Evolutionary conservation across 164 flowering plant species (phyloP).

Genomic region (Kingdonia uniflora): DNA sequence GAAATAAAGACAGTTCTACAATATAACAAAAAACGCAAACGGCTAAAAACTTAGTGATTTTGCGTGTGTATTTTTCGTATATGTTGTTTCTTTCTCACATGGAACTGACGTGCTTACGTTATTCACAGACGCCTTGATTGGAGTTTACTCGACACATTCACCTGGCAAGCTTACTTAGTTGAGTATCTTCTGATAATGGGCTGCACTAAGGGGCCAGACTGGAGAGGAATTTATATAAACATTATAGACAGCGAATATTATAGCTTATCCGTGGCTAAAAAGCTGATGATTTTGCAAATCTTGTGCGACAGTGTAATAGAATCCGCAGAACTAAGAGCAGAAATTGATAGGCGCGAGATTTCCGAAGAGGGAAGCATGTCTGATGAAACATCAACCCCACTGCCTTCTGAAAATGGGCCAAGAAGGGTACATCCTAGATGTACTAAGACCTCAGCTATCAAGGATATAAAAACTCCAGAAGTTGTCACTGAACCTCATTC

Average conservation of each 20-base stretch:
- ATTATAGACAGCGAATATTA: slow-evolving; percentile 58
- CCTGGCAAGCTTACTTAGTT: slow-evolving; percentile 77
- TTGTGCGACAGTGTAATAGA: slow-evolving; percentile 80
- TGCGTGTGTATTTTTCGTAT: no score
- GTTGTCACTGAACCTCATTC: slow-evolving; percentile 22
- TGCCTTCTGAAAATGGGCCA: slow-evolving; percentile 32
- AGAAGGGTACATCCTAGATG: slow-evolving; percentile 67
- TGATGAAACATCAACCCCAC: slow-evolving; percentile 24
- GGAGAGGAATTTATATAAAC: slow-evolving; percentile 49
- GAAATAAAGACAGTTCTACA: no score
- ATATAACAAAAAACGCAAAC: no score
- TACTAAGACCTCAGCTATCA: slow-evolving; percentile 61
- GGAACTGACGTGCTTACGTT: neutral
- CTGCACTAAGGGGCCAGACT: slow-evolving; percentile 35
- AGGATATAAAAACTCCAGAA: slow-evolving; percentile 33
- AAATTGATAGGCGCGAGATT: slow-evolving; percentile 63
- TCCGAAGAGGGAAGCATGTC: slow-evolving; percentile 46
- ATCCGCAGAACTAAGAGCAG: slow-evolving; percentile 65
- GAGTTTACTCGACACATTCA: slow-evolving; percentile 75
- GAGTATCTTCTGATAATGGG: slow-evolving; percentile 67
- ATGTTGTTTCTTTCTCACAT: neutral
- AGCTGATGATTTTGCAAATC: slow-evolving; percentile 63
- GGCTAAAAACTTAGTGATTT: no score
- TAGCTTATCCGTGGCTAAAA: slow-evolving; percentile 42
- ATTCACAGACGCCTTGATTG: slow-evolving; percentile 71